These are phyloP conservation scores for Recurvomyces mirabilis DNA, from an alignment of 495 filamentous ascomycete species.

Conservation along the genomic window DNA sequence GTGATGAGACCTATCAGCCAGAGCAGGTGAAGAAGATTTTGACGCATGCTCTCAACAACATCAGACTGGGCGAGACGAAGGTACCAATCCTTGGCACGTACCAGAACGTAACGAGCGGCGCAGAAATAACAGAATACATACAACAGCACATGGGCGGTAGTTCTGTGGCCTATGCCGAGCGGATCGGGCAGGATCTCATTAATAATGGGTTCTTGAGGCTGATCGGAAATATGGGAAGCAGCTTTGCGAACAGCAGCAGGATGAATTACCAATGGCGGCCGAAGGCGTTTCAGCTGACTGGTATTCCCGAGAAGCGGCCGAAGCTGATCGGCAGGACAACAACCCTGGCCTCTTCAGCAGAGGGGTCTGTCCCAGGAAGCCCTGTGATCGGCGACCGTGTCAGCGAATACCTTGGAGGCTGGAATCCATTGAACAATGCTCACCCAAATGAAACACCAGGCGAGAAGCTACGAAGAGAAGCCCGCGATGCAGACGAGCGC, in stretches of 20 bases:
- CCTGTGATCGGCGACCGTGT: constrained; percentile 51
- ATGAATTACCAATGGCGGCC: constrained; percentile 96
- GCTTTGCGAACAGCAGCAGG: constrained; percentile 92
- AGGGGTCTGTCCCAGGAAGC: constrained; percentile 28
- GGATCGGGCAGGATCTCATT: constrained; percentile 87
- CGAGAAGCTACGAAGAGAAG: constrained; percentile 79
- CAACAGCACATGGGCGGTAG: constrained; percentile 76
- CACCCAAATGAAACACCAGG: constrained; percentile 83
- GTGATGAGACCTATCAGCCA: constrained; percentile 70
- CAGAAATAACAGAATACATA: constrained; percentile 89
- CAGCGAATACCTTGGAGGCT: constrained; percentile 58
- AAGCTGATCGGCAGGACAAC: constrained; percentile 50
- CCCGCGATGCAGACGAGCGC: constrained; percentile 78
- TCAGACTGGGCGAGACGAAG: constrained; percentile 81
- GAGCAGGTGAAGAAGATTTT: constrained; percentile 86
- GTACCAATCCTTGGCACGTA: constrained; percentile 93
- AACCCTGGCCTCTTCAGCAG: constrained; percentile 47
- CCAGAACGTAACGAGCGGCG: constrained; percentile 76
- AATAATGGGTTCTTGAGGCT: constrained; percentile 75
- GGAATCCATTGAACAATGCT: constrained; percentile 84
- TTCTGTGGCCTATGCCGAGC: constrained; percentile 70
- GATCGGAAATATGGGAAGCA: constrained; percentile 86
- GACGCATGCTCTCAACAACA: constrained; percentile 70
- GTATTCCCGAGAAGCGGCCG: constrained; percentile 73
- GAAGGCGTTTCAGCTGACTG: constrained; percentile 77